Evolutionary conservation across 1,284 basidiomycete genomes (phyloP), one percentile per base, ranked within the genome.

Genomic region (Trichosporon sp.): DNA sequence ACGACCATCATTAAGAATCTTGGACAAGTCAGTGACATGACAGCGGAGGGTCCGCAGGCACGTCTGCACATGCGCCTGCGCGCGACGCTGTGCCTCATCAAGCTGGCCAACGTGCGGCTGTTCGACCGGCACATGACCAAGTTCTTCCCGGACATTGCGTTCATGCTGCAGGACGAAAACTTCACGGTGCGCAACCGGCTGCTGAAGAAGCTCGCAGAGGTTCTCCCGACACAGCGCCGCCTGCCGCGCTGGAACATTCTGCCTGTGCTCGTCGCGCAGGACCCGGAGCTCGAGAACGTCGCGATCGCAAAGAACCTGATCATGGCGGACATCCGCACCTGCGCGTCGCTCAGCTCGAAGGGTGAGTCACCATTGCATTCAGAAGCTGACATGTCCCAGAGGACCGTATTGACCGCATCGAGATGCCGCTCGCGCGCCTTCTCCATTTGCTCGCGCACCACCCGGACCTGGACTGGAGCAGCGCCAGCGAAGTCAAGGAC

Each of bases 371-470:
- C 12, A 11, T 15, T 21, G 4, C 5, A 9, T 8, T 2, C 2
- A 13, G 12, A 32, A 8, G 1, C 51, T 25, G 32, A 65, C 64
- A 18, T 66, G 12, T 27, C 5, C 3, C 76, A 88, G 89, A 85
- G n/a, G 76, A 87, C 27, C 86, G 88, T 47, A 84, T 93, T 9
- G 86, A 89, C 27, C 83, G 88, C 62, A 87, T 96, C 68, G 96
- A 98, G 78, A 84, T 90, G 69, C 88, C 91, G 0, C 92, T 98
- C 75, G 88, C 95, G 34, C 89, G 95, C 4, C 83, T 98, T 15
- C 85, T 99, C 5, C 92, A 95, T 77, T 81, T 96, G 0, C 85
- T 99, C 1, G 92, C 95, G 0, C 94, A 97, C 78, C 96, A 99
- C 82, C 95, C 96, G 29, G 70, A 69, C 62, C 70, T 74, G 65